Percentiles rank a stretch among this genome's conserved stretches.
These are phyloP conservation scores for Aristolochia fimbriata DNA, from an alignment of 164 flowering plant species.

Conservation along the genomic window DNA sequence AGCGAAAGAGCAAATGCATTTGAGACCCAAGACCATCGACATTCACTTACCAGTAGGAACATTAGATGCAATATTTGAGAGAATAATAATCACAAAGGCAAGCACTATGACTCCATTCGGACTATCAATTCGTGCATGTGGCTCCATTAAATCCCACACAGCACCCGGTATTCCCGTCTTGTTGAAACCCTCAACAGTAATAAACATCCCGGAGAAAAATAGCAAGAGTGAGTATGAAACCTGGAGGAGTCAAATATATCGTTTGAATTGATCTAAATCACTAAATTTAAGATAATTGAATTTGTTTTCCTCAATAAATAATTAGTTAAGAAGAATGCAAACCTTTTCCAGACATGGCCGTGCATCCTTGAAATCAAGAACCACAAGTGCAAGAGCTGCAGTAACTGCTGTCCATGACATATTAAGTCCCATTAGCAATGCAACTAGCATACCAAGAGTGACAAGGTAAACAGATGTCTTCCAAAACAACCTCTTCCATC, in stretches of 20 bases:
- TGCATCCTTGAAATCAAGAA: slow-evolving; percentile 93
- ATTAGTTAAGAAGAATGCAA: background rate
- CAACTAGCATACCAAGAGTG: slow-evolving; percentile 72
- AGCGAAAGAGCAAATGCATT: too few relatives aligned
- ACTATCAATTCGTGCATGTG: slow-evolving; percentile 36
- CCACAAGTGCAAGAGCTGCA: slow-evolving; percentile 80
- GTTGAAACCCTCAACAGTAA: slow-evolving; percentile 61
- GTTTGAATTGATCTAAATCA: background rate
- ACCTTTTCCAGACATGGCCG: slow-evolving; percentile 78
- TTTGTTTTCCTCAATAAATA: background rate
- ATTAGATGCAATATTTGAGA: slow-evolving; percentile 59
- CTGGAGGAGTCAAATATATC: slow-evolving; percentile 13
- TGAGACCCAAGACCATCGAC: too few relatives aligned
- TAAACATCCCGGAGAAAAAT: slow-evolving; percentile 68
- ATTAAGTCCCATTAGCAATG: slow-evolving; percentile 61
- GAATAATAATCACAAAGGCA: slow-evolving; percentile 41
- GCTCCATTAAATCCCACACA: slow-evolving; percentile 53
- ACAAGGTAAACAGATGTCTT: slow-evolving; percentile 64
- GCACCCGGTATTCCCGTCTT: slow-evolving; percentile 52
- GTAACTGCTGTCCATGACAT: slow-evolving; percentile 96
- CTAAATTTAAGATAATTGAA: background rate
- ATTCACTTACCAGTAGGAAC: slow-evolving; percentile 23
- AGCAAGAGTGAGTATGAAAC: slow-evolving; percentile 58
- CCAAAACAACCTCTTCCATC: slow-evolving; percentile 51
- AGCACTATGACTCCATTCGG: slow-evolving; percentile 34